These are phyloP conservation scores for Suillus bovinus DNA, from an alignment of 768 basidiomycete species.

Conservation along the genomic window DNA sequence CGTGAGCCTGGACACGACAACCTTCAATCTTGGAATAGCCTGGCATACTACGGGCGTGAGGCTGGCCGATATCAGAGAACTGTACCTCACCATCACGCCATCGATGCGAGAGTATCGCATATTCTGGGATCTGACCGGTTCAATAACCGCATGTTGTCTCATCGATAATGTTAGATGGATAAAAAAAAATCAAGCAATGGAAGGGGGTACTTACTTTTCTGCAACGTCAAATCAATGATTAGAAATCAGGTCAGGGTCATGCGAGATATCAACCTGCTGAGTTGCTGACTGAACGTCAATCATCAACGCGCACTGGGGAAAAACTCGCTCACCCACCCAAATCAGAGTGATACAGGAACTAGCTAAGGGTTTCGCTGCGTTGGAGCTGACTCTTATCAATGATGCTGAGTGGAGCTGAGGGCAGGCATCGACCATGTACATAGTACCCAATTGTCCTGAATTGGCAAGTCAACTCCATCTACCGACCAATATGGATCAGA, in stretches of 20 bases:
- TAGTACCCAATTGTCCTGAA: background rate
- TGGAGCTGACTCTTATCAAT: background rate
- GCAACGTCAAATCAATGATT: background rate
- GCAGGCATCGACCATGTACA: background rate
- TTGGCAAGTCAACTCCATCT: background rate
- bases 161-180: slow-evolving; percentile 25
- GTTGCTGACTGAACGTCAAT: background rate
- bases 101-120: background rate
- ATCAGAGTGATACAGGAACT: background rate
- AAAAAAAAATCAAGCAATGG: background rate
- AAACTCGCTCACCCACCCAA: background rate
- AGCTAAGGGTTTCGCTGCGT: background rate
- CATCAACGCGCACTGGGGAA: background rate
- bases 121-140: slow-evolving; percentile 8
- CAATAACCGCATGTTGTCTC: slow-evolving; percentile 14
- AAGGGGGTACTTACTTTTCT: background rate
- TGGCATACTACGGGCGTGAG: background rate
- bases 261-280: background rate
- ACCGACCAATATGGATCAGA: background rate
- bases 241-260: background rate
- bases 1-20: slow-evolving; percentile 19
- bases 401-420: background rate
- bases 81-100: background rate
- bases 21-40: slow-evolving; percentile 20
- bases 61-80: background rate